Conservation (phyloP, 192 early-diverging fungal species). For the Coemansia sp. region DNA sequence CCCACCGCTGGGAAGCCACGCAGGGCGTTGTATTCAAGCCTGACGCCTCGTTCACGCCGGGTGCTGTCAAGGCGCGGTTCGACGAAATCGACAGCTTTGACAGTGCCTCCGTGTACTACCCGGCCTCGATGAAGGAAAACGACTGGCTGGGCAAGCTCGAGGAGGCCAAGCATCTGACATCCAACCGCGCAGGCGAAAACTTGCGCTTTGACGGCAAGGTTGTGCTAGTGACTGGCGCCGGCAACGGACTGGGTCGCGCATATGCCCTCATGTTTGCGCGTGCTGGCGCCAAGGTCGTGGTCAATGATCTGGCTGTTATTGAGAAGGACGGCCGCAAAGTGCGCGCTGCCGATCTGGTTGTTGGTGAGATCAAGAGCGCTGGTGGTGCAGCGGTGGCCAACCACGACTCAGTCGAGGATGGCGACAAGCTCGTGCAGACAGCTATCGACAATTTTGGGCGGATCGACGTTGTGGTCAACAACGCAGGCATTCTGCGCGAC, state of each 20-base stretch:
- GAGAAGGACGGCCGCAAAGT: conserved; percentile 48
- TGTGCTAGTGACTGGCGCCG: conserved; percentile 88
- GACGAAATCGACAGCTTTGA: conserved; percentile 74
- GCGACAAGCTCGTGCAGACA: conserved; percentile 89
- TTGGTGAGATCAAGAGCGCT: conserved; percentile 72
- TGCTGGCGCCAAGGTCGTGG: conserved; percentile 85
- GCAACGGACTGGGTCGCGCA: conserved; percentile 88
- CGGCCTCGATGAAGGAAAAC: conserved; percentile 71
- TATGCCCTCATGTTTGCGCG: conserved; percentile 85
- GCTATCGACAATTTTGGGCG: conserved; percentile 83
- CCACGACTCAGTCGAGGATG: conserved; percentile 96
- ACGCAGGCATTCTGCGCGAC: conserved; percentile 96
- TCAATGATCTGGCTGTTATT: conserved; percentile 83
- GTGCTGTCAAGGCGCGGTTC: conserved; percentile 75
- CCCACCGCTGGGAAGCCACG: conserved; percentile 89
- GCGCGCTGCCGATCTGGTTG: conserved; percentile 72
- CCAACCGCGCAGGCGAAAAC: conserved; percentile 60
- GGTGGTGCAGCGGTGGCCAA: conserved; percentile 92
- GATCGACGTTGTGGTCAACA: conserved; percentile 89
- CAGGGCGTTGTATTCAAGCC: conserved; percentile 89
- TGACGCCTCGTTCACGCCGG: conserved; percentile 82
- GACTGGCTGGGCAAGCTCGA: conserved; percentile 82
- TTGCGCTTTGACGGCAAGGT: conserved; percentile 78
- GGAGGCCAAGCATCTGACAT: conserved; percentile 64
- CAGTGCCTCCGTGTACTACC: conserved; percentile 62